A percentile compares a stretch with the other conserved stretches of the same genome.
phyloP scores from a whole-genome alignment of 352 stramenopile species.

The Phytophthora hybrid region DNA sequence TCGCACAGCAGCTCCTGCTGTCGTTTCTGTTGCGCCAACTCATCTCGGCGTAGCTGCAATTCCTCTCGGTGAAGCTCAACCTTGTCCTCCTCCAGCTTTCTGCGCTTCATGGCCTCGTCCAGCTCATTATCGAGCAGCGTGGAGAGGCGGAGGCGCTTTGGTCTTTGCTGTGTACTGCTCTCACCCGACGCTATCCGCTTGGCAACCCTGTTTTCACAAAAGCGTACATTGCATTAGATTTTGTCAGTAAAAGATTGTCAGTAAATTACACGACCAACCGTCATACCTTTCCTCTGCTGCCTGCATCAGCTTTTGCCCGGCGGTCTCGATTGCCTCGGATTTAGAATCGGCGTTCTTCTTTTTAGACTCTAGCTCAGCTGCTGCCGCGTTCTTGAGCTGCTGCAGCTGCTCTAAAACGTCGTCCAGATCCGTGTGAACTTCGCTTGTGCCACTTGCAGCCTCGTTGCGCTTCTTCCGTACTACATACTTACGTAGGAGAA shows the following conservation, averaged over 20 bases:
- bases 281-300: conserved; percentile 3
- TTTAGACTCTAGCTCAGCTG: neutral
- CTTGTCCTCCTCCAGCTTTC: neutral
- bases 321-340: neutral
- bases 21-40: neutral
- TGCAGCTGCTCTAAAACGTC: neutral
- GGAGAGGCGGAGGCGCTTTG: neutral
- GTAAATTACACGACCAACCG: too few relatives aligned
- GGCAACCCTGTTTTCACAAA: neutral
- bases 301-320: neutral
- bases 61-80: neutral
- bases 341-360: neutral
- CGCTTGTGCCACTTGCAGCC: neutral
- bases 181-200: neutral
- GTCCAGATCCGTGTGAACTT: neutral
- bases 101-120: neutral
- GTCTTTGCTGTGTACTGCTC: neutral
- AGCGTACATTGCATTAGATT: neutral
- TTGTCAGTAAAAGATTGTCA: too few relatives aligned
- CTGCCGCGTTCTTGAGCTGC: neutral
- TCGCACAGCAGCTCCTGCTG: neutral
- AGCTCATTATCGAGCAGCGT: neutral
- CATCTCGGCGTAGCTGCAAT: neutral
- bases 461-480: neutral
- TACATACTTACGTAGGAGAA: conserved; percentile 1